These are phyloP conservation scores for Epichloe aotearoae DNA, from an alignment of 2,329 filamentous ascomycete species.

Conservation along the genomic window DNA sequence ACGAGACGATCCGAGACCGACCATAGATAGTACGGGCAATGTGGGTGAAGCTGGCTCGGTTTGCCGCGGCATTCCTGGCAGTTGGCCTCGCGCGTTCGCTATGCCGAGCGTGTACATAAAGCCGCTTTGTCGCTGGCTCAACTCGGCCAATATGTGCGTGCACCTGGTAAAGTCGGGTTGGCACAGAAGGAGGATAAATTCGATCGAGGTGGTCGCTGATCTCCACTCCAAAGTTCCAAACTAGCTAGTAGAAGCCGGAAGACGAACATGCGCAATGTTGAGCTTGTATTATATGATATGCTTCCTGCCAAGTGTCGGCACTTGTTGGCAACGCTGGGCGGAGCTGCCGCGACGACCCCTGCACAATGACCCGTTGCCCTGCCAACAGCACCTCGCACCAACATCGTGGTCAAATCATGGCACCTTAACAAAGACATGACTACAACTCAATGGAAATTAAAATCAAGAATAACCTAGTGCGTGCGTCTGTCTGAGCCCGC, in stretches of 20 bases:
- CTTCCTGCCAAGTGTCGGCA: too few relatives aligned
- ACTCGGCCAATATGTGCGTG: too few relatives aligned
- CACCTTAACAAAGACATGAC: neutral
- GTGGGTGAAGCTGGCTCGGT: constrained; percentile 16
- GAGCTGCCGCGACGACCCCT: neutral
- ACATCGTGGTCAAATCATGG: neutral
- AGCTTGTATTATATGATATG: too few relatives aligned
- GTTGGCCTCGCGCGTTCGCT: neutral
- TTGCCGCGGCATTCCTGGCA: constrained; percentile 21
- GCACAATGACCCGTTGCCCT: neutral
- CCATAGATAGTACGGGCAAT: neutral
- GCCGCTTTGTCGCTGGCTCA: neutral
- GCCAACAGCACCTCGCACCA: constrained; percentile 2
- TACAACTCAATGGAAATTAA: neutral
- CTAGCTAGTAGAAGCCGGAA: too few relatives aligned
- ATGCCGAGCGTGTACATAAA: neutral
- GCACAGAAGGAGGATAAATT: too few relatives aligned
- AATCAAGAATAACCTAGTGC: neutral
- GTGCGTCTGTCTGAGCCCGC: constrained; percentile 6
- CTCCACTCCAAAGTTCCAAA: too few relatives aligned
- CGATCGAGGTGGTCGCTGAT: too few relatives aligned
- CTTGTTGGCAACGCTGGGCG: too few relatives aligned
- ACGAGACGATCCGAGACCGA: neutral
- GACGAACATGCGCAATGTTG: too few relatives aligned
- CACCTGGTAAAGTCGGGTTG: too few relatives aligned